Evolutionary conservation across 148 eudicot genomes (phyloP).

Genomic region (Camellia sinensis): DNA sequence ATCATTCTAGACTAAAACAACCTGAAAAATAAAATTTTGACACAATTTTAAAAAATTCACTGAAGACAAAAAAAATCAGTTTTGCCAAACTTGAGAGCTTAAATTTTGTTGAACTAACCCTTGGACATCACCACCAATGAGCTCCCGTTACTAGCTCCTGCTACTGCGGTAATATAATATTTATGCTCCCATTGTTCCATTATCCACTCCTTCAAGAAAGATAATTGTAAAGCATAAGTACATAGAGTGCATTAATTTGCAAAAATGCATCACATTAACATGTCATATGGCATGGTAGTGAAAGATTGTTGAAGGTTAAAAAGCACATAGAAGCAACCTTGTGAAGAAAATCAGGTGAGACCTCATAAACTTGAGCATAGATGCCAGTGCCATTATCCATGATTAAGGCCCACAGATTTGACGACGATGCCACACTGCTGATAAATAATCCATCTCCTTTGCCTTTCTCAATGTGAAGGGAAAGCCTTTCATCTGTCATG

Average conservation of each 20-base stretch:
- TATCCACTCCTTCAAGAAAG: slow-evolving; percentile 75
- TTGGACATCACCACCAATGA: slow-evolving; percentile 93
- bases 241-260: not conserved
- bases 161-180: slow-evolving; percentile 77
- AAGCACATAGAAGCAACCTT: slow-evolving; percentile 46
- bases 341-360: slow-evolving; percentile 82
- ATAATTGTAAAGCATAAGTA: not conserved
- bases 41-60: no score
- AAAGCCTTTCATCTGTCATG: slow-evolving; percentile 75
- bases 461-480: slow-evolving; percentile 85
- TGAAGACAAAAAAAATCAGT: no score
- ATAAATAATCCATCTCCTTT: slow-evolving; percentile 81
- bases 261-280: no score
- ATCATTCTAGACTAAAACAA: no score
- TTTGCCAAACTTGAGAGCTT: not conserved
- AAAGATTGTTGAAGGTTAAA: not conserved
- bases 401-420: slow-evolving; percentile 85
- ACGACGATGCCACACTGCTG: slow-evolving; percentile 77
- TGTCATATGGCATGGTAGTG: not conserved
- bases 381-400: slow-evolving; percentile 99
- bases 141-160: slow-evolving; percentile 85
- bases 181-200: slow-evolving; percentile 98
- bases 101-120: slow-evolving; percentile 41
- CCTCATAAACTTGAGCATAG: slow-evolving; percentile 71
- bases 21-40: no score